phyloP scores from a whole-genome alignment of 2,329 filamentous ascomycete species.

The Pseudogymnoascus sp. region DNA sequence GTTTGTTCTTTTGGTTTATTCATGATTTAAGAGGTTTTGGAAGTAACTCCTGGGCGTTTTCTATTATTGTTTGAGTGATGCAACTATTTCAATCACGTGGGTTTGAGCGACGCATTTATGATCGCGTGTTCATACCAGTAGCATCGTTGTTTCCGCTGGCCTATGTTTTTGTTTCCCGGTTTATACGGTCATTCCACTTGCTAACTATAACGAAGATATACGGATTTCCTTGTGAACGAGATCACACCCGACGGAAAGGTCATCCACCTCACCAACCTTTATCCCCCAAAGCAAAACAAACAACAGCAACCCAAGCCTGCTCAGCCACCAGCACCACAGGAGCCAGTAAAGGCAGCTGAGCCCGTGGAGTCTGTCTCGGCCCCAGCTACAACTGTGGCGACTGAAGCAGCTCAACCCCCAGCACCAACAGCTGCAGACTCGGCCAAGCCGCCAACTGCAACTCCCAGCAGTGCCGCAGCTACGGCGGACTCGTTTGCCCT shows the following conservation, averaged over 20 bases:
- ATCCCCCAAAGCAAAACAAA: constrained; percentile 10
- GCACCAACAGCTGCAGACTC: background rate
- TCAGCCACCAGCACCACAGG: constrained; percentile 15
- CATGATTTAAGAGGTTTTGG: background rate
- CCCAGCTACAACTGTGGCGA: background rate
- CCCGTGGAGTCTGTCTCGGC: background rate
- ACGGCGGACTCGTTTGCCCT: constrained; percentile 27
- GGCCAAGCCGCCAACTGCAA: background rate
- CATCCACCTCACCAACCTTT: constrained; percentile 46
- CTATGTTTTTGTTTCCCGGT: background rate
- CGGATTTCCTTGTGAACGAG: constrained; percentile 69
- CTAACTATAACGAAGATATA: constrained; percentile 44
- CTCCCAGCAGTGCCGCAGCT: background rate
- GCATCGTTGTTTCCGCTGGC: background rate
- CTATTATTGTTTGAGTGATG: background rate
- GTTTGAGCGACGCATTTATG: background rate
- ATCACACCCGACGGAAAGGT: constrained; percentile 57
- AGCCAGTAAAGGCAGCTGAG: constrained; percentile 14
- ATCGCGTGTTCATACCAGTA: background rate
- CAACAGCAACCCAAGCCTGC: constrained; percentile 12
- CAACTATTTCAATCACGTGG: background rate
- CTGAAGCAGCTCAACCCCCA: background rate
- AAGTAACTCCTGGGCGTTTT: background rate
- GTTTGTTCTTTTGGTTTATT: background rate
- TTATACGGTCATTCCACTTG: background rate